Base-by-base conservation (phyloP, 768 basidiomycete genomes). In the Paxillus involutus region DNA sequence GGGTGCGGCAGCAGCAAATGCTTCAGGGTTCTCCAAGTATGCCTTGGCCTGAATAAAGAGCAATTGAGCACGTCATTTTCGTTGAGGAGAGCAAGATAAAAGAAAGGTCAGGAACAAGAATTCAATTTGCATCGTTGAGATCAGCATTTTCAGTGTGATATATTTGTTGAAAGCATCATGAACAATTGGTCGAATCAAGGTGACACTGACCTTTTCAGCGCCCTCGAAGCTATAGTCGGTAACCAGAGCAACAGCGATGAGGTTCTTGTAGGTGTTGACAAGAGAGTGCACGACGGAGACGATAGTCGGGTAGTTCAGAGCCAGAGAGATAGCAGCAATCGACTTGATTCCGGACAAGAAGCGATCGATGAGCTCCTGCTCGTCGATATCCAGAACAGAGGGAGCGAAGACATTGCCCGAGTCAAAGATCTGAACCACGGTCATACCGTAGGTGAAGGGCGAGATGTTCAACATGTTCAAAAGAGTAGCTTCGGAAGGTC, bases 391-490 rank as follows among this genome's bases (percentile, higher is more conserved):
- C 60, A 99, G 88, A 57, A 99, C 93, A 4, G 79, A 75, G 40
- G 96, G 88, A 42, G 88, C 71, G 84, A 98, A 99, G 58, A 86
- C 78, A 70, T 95, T 96, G 67, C 97, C 97, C 57, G 83, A 80
- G 78, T 96, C 92, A 75, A 83, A 99, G 71, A 99, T 95, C 77
- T 98, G 94, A 49, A 95, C 84, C 60, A 99, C 95, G 48, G 86
- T 89, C 96, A 99, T 98, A 67, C 97, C 97, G 79, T 97, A 99
- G 42, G 96, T 98, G 88, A 98, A 97, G 59, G 94, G 94, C 44
- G 96, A 98, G 74, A 99, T 98, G 84, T 95, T 95, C 69, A 99
- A 75, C 97, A 99, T 97, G 90, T 99, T 98, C 63, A 99, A 81
- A 64, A 99, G 84, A 57, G 95, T 94, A 49, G 97, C 96, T 77